Evolutionary conservation across 2,329 filamentous ascomycete species (phyloP), one percentile per base, ranked within the genome.

Genomic region (Sarocladium oryzae): DNA sequence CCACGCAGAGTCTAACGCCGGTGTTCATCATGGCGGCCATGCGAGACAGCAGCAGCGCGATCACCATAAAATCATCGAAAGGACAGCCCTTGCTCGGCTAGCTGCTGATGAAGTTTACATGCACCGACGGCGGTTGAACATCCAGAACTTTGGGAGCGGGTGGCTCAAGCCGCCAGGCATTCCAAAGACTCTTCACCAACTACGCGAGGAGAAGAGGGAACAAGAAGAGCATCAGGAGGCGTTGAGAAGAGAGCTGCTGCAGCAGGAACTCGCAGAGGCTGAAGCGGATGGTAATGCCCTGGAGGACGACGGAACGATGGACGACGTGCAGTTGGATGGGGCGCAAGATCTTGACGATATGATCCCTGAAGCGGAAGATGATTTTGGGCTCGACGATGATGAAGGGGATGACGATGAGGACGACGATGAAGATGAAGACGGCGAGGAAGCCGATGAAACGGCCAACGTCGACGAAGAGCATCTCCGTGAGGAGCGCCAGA

Each of bases 111-210:
- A 97, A 70, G 78, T 83, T 54, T 79, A 83, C 53, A 78, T 95
- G 56, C 80, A 85, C 51, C 79, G 85, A 8, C 88, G 92, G 43
- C 89, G 91, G 61, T 71, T 81, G 45, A 89, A 92, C 57, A 86
- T 97, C 26, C 81, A 86, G 45, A 88, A 90, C 61, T 96, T 95
- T 63, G 93, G 93, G 54, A 87, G 85, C 57, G 81, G 80, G 40
- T 99, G 93, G 93, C 84, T 99, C 52, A 88, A 86, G 53, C 93
- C 93, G 0, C 90, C 89, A 0, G 93, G 92, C 7, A 78, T 96
- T 51, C 67, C 82, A 52, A 99, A 97, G 75, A 96, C 92, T 1
- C 81, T 96, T 54, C 85, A 95, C 63, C 90, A 95, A 56, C 81
- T 90, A 70, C 85, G 87, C 37, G 93, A 99, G 69, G 93, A 99